phyloP scores from a whole-genome alignment of 2,329 filamentous ascomycete genomes.

The Ustulina deusta region DNA sequence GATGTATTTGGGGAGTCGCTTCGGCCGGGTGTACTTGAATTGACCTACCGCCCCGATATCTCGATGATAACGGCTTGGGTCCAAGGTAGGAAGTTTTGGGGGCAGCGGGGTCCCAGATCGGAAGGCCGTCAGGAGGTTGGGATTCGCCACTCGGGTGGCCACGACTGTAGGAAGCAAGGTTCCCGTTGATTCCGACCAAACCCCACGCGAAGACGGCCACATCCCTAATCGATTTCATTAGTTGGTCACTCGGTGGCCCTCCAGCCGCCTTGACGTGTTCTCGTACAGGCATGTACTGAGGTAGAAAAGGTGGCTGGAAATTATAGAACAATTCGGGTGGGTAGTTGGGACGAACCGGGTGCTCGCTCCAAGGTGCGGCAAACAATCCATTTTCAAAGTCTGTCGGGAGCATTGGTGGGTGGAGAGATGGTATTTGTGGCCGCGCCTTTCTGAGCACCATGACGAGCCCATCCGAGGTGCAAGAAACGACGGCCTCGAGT shows the following conservation, averaged over 20 bases:
- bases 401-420: slow-evolving; percentile 61
- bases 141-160: slow-evolving; percentile 74
- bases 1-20: slow-evolving; percentile 16
- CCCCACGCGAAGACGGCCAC: slow-evolving; percentile 92
- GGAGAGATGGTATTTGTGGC: slow-evolving; percentile 72
- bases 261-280: slow-evolving; percentile 60
- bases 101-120: slow-evolving; percentile 67
- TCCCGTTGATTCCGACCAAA: slow-evolving; percentile 82
- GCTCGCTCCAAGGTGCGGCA: slow-evolving; percentile 81
- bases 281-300: slow-evolving; percentile 59
- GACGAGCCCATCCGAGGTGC: slow-evolving; percentile 87
- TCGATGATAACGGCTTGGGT: slow-evolving; percentile 51
- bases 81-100: slow-evolving; percentile 51
- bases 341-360: slow-evolving; percentile 68
- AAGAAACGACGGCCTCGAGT: slow-evolving; percentile 90
- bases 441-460: slow-evolving; percentile 82
- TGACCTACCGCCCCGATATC: slow-evolving; percentile 44
- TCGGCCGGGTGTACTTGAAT: slow-evolving; percentile 29
- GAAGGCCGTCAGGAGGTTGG: slow-evolving; percentile 69
- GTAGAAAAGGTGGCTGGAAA: slow-evolving; percentile 58
- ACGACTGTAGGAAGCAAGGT: slow-evolving; percentile 71
- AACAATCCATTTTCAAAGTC: slow-evolving; percentile 74
- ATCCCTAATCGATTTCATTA: slow-evolving; percentile 85
- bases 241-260: slow-evolving; percentile 69
- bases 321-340: slow-evolving; percentile 58